A percentile compares a stretch with the other conserved stretches of the same genome.
These are phyloP conservation scores for Claviceps sp. DNA, from an alignment of 2,329 filamentous ascomycete genomes.

Conservation along the genomic window DNA sequence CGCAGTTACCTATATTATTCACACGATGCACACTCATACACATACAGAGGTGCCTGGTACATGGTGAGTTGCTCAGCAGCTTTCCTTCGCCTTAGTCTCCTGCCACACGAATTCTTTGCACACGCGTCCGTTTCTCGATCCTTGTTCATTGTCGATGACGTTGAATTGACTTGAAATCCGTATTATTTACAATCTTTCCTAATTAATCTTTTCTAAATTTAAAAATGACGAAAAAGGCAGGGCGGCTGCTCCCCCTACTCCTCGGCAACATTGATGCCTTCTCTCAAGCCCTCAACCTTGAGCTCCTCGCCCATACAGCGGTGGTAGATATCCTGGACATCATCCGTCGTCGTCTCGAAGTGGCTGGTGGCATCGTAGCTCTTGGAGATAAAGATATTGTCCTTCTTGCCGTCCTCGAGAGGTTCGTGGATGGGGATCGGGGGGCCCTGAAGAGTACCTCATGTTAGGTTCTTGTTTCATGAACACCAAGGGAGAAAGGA, in stretches of 20 bases:
- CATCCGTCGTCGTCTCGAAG: conserved; percentile 85
- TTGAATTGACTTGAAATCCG: not conserved
- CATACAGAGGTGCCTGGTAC: no score
- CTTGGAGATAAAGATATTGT: conserved; percentile 96
- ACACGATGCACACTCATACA: no score
- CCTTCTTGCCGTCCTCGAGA: conserved; percentile 63
- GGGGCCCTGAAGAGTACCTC: conserved; percentile 36
- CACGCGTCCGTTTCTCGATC: not conserved
- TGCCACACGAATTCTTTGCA: not conserved
- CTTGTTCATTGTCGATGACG: not conserved
- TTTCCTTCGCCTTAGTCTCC: no score
- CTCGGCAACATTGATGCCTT: conserved; percentile 61
- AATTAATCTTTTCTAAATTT: not conserved
- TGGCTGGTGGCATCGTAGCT: conserved; percentile 97
- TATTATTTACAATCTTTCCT: not conserved
- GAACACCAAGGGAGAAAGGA: not conserved
- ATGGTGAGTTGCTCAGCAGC: no score
- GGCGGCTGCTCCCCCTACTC: conserved; percentile 29
- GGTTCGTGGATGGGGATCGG: conserved; percentile 94
- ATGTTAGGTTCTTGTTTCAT: no score
- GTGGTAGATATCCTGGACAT: conserved; percentile 86
- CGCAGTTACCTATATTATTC: no score
- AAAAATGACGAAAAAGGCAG: not conserved
- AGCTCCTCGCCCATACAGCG: conserved; percentile 75
- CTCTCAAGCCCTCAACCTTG: conserved; percentile 74